A percentile compares a stretch with the other conserved stretches of the same genome.
These are phyloP conservation scores for Malus hybrid DNA, from an alignment of 331 rosid species.

Conservation along the genomic window DNA sequence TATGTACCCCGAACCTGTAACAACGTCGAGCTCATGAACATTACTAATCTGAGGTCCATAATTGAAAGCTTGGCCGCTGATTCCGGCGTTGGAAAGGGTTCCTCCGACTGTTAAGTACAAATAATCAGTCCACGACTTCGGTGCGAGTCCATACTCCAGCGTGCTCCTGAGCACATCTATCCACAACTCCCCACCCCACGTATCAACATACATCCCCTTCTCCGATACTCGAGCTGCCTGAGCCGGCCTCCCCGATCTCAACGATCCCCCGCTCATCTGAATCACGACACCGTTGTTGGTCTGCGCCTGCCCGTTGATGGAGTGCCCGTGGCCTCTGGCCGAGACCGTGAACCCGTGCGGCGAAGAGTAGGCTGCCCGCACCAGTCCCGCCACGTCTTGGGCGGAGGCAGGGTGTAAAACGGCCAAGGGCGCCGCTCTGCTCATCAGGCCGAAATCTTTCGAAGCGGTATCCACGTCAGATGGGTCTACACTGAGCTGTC, in stretches of 20 bases:
- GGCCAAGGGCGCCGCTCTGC: conserved; percentile 33
- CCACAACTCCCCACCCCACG: conserved; percentile 97
- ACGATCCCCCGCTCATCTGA: conserved; percentile 40
- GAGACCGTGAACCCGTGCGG: conserved; percentile 41
- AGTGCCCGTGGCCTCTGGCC: conserved; percentile 93
- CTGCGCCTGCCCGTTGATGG: conserved; percentile 84
- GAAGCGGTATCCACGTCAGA: conserved; percentile 49
- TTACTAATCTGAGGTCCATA: conserved; percentile 89
- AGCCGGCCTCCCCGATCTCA: neutral
- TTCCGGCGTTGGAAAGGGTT: conserved; percentile 88
- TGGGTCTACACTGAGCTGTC: conserved; percentile 45
- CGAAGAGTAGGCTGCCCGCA: conserved; percentile 40
- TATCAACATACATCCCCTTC: conserved; percentile 57
- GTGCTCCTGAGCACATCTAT: conserved; percentile 57
- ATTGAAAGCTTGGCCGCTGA: conserved; percentile 90
- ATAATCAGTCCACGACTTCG: conserved; percentile 95
- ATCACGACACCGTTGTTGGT: conserved; percentile 61
- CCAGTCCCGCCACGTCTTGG: conserved; percentile 39
- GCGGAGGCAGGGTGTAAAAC: conserved; percentile 61
- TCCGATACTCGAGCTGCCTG: conserved; percentile 18
- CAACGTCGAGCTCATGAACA: conserved; percentile 76
- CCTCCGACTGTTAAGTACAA: conserved; percentile 90
- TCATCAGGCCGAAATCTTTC: conserved; percentile 60
- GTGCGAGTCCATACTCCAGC: conserved; percentile 58
- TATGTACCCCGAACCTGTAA: conserved; percentile 45